Conservation (phyloP, 1,284 basidiomycete genomes). For the Earliella scabrosa region DNA sequence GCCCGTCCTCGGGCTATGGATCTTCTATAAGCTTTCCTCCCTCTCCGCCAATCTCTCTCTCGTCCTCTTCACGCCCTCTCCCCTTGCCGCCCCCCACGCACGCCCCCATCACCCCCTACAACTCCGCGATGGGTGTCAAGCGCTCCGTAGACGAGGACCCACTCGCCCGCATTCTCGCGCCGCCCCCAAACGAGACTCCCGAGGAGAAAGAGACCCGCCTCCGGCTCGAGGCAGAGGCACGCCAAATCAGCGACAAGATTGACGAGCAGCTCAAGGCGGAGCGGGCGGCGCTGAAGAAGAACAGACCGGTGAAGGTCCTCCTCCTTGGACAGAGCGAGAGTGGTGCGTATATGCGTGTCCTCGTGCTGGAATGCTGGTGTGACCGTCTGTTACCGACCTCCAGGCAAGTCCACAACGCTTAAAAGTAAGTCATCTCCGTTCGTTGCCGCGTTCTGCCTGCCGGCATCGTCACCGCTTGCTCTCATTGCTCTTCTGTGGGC, state of each 20-base stretch:
- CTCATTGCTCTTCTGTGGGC: not conserved
- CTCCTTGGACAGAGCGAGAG: slow-evolving; percentile 76
- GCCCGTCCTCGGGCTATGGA: slow-evolving; percentile 8
- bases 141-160: slow-evolving; percentile 50
- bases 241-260: slow-evolving; percentile 61
- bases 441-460: not conserved
- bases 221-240: slow-evolving; percentile 56
- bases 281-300: slow-evolving; percentile 50
- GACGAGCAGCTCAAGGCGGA: slow-evolving; percentile 64
- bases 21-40: slow-evolving; percentile 12
- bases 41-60: slow-evolving; percentile 9
- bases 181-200: slow-evolving; percentile 54
- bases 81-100: not conserved
- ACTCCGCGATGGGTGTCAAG: slow-evolving; percentile 29
- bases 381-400: slow-evolving; percentile 14
- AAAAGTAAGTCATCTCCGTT: slow-evolving; percentile 43
- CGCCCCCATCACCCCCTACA: not conserved
- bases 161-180: slow-evolving; percentile 49
- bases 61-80: not conserved
- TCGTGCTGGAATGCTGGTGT: not conserved
- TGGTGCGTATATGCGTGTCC: slow-evolving; percentile 43
- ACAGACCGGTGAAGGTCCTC: slow-evolving; percentile 59
- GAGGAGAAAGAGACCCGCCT: slow-evolving; percentile 46
- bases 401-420: slow-evolving; percentile 56
- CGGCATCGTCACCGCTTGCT: no score